Evolutionary conservation across 345 rosid genomes (phyloP), one percentile per base, ranked within the genome.

Genomic region (Eucalyptus virginea): DNA sequence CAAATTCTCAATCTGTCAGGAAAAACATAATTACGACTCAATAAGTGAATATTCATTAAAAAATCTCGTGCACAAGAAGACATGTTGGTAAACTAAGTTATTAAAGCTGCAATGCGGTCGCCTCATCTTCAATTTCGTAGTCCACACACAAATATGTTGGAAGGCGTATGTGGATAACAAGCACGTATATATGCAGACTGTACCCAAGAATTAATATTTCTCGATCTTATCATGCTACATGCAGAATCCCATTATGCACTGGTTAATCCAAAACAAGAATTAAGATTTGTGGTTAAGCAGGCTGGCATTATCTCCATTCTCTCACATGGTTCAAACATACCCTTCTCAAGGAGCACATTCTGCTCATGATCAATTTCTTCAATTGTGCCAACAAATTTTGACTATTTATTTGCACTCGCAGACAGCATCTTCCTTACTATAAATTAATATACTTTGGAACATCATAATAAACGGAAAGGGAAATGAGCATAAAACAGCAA

Each of bases 1-100:
- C 94, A 98, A 92, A 91, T 93, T 94, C 91, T 94, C 95, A 88
- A 98, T 94, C 99, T 86, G 28, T 86, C 88, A 50, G 67, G 34
- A 52, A 51, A 19, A 86, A 7, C 23, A 86, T 30, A 24, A 72
- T 37, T 19, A 72, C 8, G 0, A 37, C 40, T 72, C 5, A 1
- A 40, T 42, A 72, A 72, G 45, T 10, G 45, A 37, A 72, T 72
- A 72, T 72, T 72, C 83, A 72, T 5, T 72, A 11, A 45, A 37
- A 72, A 72, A 72, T 72, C 45, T 72, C 6, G 3, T 10, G 45
- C 83, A 72, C 45, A 19, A 72, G 81, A 72, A 72, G 83, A 72
- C 45, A 37, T 11, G 83, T 37, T 5, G 28, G 45, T 72, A 37
- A 72, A 72, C 45, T 24, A 37, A 72, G 83, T 72, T 72, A 40